Percentiles rank a stretch among this genome's conserved stretches.
phyloP scores from a whole-genome alignment of 2,329 filamentous ascomycete species.

The Cercospora sp. region DNA sequence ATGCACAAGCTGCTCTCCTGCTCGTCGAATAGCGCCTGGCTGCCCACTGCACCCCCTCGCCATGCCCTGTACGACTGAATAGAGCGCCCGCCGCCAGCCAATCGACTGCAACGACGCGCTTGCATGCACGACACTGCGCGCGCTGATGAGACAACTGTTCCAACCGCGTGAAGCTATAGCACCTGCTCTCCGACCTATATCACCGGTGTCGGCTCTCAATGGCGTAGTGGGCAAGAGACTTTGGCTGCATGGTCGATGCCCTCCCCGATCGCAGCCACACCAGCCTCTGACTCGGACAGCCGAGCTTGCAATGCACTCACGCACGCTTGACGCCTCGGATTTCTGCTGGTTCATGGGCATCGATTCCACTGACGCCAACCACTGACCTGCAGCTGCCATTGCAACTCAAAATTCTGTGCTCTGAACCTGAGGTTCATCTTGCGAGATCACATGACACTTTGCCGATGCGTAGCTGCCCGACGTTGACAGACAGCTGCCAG shows the following conservation, averaged over 20 bases:
- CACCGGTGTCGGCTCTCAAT: background rate
- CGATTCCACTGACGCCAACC: background rate
- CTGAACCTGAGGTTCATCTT: background rate
- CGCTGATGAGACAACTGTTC: background rate
- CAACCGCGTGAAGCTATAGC: background rate
- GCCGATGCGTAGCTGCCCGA: background rate
- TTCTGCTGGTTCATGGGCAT: background rate
- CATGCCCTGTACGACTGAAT: background rate
- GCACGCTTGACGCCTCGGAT: background rate
- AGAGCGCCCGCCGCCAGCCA: background rate
- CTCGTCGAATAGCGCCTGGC: background rate
- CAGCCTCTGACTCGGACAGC: constrained; percentile 10
- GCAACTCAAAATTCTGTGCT: background rate
- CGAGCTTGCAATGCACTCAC: background rate
- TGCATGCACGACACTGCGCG: constrained; percentile 7
- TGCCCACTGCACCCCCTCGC: background rate
- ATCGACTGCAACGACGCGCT: background rate
- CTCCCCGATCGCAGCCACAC: background rate
- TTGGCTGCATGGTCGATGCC: background rate
- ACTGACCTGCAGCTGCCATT: background rate
- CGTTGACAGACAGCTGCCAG: background rate
- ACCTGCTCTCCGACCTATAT: background rate
- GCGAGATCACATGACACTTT: background rate
- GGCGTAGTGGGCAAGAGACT: background rate
- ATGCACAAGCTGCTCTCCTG: background rate